These are phyloP conservation scores for Clavariopsis aquatica DNA, from an alignment of 495 filamentous ascomycete species.

Conservation along the genomic window DNA sequence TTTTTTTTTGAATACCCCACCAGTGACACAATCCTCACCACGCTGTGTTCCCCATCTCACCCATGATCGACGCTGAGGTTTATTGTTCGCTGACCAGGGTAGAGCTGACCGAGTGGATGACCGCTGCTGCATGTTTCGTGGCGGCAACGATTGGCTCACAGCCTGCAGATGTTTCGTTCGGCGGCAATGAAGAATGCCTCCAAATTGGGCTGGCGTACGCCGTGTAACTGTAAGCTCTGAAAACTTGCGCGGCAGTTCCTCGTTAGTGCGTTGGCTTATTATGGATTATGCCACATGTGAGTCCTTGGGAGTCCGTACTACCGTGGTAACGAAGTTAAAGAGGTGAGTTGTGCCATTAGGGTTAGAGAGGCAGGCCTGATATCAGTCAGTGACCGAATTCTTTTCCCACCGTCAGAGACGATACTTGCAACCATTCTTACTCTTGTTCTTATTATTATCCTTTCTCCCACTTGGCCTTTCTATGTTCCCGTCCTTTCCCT, in stretches of 20 bases:
- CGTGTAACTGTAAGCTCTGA: conserved; percentile 27
- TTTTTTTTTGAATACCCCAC: too few relatives aligned
- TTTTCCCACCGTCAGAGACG: neutral
- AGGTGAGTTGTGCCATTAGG: too few relatives aligned
- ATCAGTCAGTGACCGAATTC: conserved; percentile 1
- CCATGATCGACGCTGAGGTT: conserved; percentile 4
- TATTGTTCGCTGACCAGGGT: neutral
- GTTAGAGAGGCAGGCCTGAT: neutral
- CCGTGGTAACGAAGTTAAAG: too few relatives aligned
- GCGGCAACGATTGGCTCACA: conserved; percentile 35
- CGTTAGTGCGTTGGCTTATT: conserved; percentile 19
- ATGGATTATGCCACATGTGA: neutral
- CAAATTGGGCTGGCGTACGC: conserved; percentile 3
- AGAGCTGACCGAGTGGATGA: conserved; percentile 26
- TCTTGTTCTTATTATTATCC: neutral
- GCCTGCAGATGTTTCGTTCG: conserved; percentile 35
- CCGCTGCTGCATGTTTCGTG: conserved; percentile 20
- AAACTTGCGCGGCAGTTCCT: conserved; percentile 19
- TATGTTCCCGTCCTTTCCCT: neutral
- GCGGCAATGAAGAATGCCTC: conserved; percentile 18
- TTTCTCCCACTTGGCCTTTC: neutral
- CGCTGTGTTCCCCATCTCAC: neutral
- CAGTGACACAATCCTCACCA: neutral
- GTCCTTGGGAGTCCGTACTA: too few relatives aligned
- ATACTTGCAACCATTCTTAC: neutral